Percentiles rank a stretch among this genome's conserved stretches.
These are phyloP conservation scores for Pulveroboletus frians DNA, from an alignment of 768 basidiomycete genomes.

Conservation along the genomic window DNA sequence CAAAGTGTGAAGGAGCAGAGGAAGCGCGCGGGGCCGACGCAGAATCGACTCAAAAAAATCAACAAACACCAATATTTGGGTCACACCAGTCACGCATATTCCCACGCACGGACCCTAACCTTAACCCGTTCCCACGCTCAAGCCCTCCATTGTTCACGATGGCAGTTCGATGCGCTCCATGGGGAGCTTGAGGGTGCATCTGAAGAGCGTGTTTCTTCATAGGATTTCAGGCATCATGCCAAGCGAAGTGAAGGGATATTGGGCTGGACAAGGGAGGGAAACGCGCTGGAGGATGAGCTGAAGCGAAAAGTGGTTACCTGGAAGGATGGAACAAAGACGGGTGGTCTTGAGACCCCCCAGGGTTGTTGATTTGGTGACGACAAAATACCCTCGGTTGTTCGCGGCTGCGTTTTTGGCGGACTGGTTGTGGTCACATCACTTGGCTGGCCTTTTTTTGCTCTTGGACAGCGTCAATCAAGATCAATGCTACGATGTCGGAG, in stretches of 20 bases:
- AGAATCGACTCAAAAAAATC: conserved; percentile 36
- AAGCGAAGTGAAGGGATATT: background rate
- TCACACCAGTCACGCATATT: conserved; percentile 30
- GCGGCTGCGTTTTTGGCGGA: background rate
- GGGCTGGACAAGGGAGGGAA: background rate
- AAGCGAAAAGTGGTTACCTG: background rate
- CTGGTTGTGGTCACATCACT: background rate
- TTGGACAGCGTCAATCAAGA: background rate
- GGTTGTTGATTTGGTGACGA: conserved; percentile 3
- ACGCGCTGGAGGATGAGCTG: background rate
- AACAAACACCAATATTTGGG: conserved; percentile 39
- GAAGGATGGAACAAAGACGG: conserved; percentile 5
- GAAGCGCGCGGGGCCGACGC: conserved; percentile 43
- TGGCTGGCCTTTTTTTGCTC: background rate
- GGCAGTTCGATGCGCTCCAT: conserved; percentile 2
- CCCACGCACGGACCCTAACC: conserved; percentile 46
- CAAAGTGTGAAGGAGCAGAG: conserved; percentile 40
- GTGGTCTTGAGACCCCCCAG: conserved; percentile 28
- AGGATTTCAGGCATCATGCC: background rate
- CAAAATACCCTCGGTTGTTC: conserved; percentile 8
- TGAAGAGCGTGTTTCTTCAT: background rate
- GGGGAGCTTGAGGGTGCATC: background rate
- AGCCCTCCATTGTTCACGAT: conserved; percentile 16
- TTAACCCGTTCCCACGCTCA: conserved; percentile 32
- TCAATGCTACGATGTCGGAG: background rate